Conservation (phyloP, 331 rosid genomes). For the Rosa hybrid region DNA sequence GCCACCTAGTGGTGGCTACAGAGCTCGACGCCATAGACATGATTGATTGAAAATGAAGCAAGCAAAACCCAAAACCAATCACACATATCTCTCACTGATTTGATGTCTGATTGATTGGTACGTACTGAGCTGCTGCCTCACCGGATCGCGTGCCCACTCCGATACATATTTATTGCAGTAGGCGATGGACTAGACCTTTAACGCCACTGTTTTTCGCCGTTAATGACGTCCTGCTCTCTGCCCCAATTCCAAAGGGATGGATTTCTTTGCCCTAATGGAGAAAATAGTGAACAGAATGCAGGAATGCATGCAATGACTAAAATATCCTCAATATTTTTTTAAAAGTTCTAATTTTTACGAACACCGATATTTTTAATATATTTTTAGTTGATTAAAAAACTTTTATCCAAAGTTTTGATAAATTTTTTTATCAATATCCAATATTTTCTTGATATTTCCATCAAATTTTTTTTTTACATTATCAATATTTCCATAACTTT, state of each 20-base stretch:
- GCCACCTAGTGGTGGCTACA: background rate
- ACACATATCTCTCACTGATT: background rate
- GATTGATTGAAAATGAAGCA: background rate
- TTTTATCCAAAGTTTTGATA: too few species aligned
- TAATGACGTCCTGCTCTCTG: background rate
- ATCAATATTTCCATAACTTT: too few species aligned
- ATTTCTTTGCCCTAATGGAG: background rate
- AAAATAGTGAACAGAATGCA: too few species aligned
- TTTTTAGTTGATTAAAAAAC: too few species aligned
- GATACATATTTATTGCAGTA: background rate
- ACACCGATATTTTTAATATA: too few species aligned
- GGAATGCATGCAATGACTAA: too few species aligned
- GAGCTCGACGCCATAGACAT: background rate
- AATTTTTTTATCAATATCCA: too few species aligned
- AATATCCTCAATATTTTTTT: too few species aligned
- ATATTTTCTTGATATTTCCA: too few species aligned
- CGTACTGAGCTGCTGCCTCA: conserved; percentile 1
- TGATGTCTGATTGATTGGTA: background rate
- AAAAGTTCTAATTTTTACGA: too few species aligned
- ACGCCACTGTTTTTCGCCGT: background rate
- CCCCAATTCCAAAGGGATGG: background rate
- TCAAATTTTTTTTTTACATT: too few species aligned
- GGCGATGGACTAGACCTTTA: background rate
- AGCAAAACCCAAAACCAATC: background rate
- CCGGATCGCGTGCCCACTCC: conserved; percentile 22